Evolutionary conservation across 2,329 filamentous ascomycete species (phyloP).

Genomic region (Fusarium paranaense): DNA sequence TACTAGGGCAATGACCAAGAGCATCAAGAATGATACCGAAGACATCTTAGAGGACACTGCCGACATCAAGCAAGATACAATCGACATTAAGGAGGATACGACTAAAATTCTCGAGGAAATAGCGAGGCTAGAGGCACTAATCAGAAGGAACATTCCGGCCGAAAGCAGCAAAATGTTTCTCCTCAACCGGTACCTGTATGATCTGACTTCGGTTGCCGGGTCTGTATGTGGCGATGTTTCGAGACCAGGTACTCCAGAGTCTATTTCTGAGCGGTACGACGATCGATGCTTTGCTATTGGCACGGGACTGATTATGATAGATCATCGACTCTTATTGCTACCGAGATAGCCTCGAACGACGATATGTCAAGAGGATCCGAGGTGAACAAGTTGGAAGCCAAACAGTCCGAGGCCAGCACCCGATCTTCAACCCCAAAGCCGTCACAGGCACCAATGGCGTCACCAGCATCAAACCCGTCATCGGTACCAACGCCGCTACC

Average conservation of each 20-base stretch:
- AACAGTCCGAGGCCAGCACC: background rate
- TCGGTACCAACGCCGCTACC: background rate
- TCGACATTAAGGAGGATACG: background rate
- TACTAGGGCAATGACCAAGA: background rate
- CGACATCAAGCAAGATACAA: constrained; percentile 2
- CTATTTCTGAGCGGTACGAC: background rate
- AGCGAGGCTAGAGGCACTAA: background rate
- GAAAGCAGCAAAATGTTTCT: background rate
- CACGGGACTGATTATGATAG: background rate
- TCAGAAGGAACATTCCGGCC: background rate
- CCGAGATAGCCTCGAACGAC: background rate
- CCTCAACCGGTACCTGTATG: background rate
- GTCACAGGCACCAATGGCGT: background rate
- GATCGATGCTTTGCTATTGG: background rate
- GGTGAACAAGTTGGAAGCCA: background rate
- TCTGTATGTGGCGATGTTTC: background rate
- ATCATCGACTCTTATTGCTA: background rate
- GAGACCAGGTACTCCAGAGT: background rate
- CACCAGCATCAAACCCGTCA: background rate
- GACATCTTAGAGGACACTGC: constrained; percentile 1
- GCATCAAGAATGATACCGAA: constrained; percentile 6
- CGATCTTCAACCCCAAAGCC: background rate
- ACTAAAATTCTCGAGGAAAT: background rate
- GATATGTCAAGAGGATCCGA: background rate
- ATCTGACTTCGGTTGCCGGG: background rate